A percentile compares a stretch with the other conserved stretches of the same genome.
Evolutionary conservation across 2,329 filamentous ascomycete genomes (phyloP).

Genomic region (Seiridium unicorne): DNA sequence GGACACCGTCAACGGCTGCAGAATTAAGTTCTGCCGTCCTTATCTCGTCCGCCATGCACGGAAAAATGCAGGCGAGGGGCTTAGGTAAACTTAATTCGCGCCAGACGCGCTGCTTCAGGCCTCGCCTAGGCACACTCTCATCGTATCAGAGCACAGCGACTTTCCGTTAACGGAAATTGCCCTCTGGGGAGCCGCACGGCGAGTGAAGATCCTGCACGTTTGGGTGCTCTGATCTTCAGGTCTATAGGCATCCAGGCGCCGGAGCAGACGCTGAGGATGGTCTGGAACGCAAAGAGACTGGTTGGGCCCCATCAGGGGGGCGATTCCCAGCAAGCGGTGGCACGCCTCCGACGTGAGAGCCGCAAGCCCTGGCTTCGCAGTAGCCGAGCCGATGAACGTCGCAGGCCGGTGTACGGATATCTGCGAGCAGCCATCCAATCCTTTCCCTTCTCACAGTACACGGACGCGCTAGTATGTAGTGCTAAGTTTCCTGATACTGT

Average conservation of each 20-base stretch:
- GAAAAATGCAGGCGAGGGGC: not conserved
- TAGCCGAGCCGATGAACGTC: not conserved
- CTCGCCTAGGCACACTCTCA: not conserved
- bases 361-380: not conserved
- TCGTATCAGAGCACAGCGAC: not conserved
- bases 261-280: constrained; percentile 1
- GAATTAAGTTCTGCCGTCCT: not conserved
- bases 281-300: constrained; percentile 7
- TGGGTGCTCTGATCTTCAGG: constrained; percentile 3
- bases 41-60: not conserved
- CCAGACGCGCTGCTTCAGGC: not conserved
- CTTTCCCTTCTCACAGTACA: not conserved
- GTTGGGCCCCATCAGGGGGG: constrained; percentile 6
- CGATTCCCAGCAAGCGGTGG: constrained; percentile 5
- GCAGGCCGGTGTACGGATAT: too few relatives aligned
- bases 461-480: not conserved
- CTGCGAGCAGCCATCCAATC: not conserved
- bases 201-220: constrained; percentile 1
- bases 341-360: not conserved
- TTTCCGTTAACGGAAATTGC: not conserved
- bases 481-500: not conserved
- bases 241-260: constrained; percentile 9
- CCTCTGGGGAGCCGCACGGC: not conserved
- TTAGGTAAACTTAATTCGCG: not conserved
- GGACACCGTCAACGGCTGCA: not conserved